A percentile compares a stretch with the other conserved stretches of the same genome.
phyloP scores from a whole-genome alignment of 768 basidiomycete genomes.

The Paxillus ammoniavirescens region DNA sequence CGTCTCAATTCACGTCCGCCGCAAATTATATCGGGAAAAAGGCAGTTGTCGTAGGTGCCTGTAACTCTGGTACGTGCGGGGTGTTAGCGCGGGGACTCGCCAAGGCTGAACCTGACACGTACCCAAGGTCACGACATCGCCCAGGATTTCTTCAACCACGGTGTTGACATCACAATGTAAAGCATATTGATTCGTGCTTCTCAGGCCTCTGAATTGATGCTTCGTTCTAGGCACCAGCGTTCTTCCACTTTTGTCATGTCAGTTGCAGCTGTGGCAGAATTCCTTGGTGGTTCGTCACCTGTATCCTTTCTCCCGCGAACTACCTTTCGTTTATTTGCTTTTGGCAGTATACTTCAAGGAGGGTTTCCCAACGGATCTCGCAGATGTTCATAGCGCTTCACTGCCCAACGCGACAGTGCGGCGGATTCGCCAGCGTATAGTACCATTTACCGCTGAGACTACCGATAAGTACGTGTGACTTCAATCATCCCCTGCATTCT shows the following conservation, averaged over 20 bases:
- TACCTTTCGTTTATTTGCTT: background rate
- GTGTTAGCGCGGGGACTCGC: no score
- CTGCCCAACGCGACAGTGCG: slow-evolving; percentile 16
- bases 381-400: slow-evolving; percentile 14
- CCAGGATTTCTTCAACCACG: slow-evolving; percentile 31
- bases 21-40: slow-evolving; percentile 57
- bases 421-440: slow-evolving; percentile 19
- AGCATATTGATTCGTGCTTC: background rate
- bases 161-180: slow-evolving; percentile 31
- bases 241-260: slow-evolving; percentile 25
- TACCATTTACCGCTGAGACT: slow-evolving; percentile 18
- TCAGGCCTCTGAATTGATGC: background rate
- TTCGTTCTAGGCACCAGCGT: slow-evolving; percentile 19
- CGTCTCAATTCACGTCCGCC: slow-evolving; percentile 47
- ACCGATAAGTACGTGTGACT: slow-evolving; percentile 22
- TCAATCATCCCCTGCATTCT: background rate
- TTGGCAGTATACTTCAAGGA: slow-evolving; percentile 19
- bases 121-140: slow-evolving; percentile 36
- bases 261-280: background rate
- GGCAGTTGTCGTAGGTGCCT: slow-evolving; percentile 67
- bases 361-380: slow-evolving; percentile 19
- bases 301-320: background rate
- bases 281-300: slow-evolving; percentile 10
- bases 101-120: slow-evolving; percentile 8
- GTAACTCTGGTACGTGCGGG: slow-evolving; percentile 49